These are phyloP conservation scores for Penicillium desertorum DNA, from an alignment of 495 filamentous ascomycete species.

Conservation along the genomic window DNA sequence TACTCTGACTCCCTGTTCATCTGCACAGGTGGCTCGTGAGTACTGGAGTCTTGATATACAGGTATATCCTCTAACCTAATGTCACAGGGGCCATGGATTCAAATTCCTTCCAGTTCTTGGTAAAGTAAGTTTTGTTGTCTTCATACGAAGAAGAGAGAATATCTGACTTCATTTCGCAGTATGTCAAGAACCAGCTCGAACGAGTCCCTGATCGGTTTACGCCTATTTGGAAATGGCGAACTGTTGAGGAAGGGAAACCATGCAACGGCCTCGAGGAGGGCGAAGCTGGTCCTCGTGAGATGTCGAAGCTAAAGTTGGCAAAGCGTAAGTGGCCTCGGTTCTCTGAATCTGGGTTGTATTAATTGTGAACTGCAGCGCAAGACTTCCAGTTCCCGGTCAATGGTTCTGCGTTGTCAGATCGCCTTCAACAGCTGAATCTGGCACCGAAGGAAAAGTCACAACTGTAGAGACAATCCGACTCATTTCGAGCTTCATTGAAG, in stretches of 20 bases:
- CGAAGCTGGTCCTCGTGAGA: constrained; percentile 20
- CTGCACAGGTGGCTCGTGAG: constrained; percentile 23
- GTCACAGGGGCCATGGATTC: constrained; percentile 17
- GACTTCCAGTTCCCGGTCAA: not conserved
- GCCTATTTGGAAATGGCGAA: constrained; percentile 20
- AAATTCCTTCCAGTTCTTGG: constrained; percentile 24
- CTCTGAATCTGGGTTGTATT: not conserved
- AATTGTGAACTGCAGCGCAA: not conserved
- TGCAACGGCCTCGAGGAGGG: constrained; percentile 22
- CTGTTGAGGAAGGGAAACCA: constrained; percentile 15
- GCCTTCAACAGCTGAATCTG: not conserved
- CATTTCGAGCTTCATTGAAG: too few relatives aligned
- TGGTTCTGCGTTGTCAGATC: too few relatives aligned
- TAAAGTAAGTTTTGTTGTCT: constrained; percentile 11
- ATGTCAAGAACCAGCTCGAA: constrained; percentile 24
- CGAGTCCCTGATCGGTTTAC: constrained; percentile 18
- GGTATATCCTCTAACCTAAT: not conserved
- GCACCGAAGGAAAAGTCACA: not conserved
- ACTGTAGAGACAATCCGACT: too few relatives aligned
- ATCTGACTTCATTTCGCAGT: constrained; percentile 5
- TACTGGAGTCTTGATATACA: not conserved
- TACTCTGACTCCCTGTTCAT: constrained; percentile 18
- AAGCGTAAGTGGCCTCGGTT: constrained; percentile 9
- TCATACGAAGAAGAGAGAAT: not conserved
- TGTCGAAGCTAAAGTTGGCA: constrained; percentile 19